Percentiles rank a stretch among this genome's conserved stretches.
Conservation (phyloP, 2,329 filamentous ascomycete genomes). For the Botrytis tulipae region DNA sequence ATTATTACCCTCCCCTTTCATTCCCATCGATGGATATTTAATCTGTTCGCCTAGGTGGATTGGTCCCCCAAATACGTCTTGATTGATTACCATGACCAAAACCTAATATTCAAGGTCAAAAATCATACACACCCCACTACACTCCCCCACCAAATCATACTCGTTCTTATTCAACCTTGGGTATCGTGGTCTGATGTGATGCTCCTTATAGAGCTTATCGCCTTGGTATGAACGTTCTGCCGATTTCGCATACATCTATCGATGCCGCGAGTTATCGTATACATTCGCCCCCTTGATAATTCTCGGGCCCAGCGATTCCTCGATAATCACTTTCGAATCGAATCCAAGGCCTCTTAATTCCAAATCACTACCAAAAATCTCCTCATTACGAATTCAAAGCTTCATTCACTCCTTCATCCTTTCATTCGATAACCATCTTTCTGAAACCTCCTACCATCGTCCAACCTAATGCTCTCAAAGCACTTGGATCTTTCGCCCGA, state of each 20-base stretch:
- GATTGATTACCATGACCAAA: not conserved
- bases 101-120: not conserved
- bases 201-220: not conserved
- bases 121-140: not conserved
- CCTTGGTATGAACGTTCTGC: not conserved
- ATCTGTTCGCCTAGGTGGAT: not conserved
- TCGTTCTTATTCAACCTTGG: not conserved
- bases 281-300: not conserved
- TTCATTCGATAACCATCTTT: conserved; percentile 64
- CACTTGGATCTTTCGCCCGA: conserved; percentile 68
- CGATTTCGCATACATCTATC: not conserved
- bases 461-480: conserved; percentile 59
- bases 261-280: not conserved
- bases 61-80: not conserved
- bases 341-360: not conserved
- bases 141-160: not conserved
- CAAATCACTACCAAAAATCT: not conserved
- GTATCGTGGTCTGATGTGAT: not conserved
- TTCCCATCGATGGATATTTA: not conserved
- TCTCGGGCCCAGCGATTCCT: not conserved
- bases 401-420: not conserved
- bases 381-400: not conserved
- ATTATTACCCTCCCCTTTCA: not conserved
- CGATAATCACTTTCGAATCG: not conserved
- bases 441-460: conserved; percentile 63